phyloP scores from a whole-genome alignment of 176 grass and related monocot species.

The Carex kokanica region DNA sequence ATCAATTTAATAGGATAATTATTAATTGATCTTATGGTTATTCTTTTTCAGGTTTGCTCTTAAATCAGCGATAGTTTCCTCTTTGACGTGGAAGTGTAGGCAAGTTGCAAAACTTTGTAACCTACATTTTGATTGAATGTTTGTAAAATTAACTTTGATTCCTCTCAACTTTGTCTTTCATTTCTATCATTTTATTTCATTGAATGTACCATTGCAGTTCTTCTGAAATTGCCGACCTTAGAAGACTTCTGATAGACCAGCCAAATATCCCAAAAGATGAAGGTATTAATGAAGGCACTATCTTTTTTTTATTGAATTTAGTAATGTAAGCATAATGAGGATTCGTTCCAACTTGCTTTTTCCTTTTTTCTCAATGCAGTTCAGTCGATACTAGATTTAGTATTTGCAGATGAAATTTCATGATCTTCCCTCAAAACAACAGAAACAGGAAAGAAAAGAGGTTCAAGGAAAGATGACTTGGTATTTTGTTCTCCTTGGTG shows the following conservation, averaged over 20 bases:
- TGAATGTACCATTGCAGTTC: constrained; percentile 47
- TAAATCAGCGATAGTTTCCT: constrained; percentile 54
- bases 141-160: background rate
- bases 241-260: constrained; percentile 67
- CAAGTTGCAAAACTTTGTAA: constrained; percentile 18
- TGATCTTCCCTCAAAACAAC: constrained; percentile 23
- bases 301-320: background rate
- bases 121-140: background rate
- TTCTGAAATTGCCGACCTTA: constrained; percentile 50
- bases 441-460: background rate
- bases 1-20: background rate
- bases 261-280: constrained; percentile 86
- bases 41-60: constrained; percentile 46
- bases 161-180: background rate
- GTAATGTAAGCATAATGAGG: background rate
- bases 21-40: background rate
- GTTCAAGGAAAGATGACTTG: background rate
- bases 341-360: constrained; percentile 2
- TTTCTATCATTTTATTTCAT: background rate
- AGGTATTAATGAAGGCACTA: constrained; percentile 36
- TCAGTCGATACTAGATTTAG: constrained; percentile 70
- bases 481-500: background rate
- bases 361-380: constrained; percentile 43
- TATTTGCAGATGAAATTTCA: constrained; percentile 76
- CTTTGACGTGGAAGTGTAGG: constrained; percentile 64